Evolutionary conservation across 257 asterid genomes (phyloP), one percentile per base, ranked within the genome.

Genomic region (Lantana camara): DNA sequence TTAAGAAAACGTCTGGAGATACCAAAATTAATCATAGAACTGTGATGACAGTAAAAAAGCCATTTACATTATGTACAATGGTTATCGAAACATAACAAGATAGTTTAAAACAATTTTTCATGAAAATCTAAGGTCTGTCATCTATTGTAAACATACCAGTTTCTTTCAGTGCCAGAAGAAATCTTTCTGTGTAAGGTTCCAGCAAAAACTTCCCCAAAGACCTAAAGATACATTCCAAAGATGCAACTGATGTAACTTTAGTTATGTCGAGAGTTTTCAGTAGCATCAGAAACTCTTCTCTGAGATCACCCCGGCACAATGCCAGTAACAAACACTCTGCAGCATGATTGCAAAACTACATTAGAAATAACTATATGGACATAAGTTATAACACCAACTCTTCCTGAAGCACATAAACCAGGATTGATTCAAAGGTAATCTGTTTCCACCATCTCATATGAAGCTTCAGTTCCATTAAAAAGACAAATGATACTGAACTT

Each of bases 281-380:
- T 22, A 94, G 79, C 83, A 54, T 67, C 78, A 76, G 30, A 63
- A 80, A 61, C 77, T 84, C 93, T 63, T 82, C 69, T 67, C 66
- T 80, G 59, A 82, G 78, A 58, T 72, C 79, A 71, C 96, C 71
- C 66, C 86, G 84, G 19, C 84, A 72, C 76, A 94, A 73, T 8
- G 93, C 99, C 75, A 79, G 72, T 72, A 90, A 73, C 71, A 82
- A 71, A 59, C 70, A 70, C 76, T 84, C 98, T 91, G 94, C 84
- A 79, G 45, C 49, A 80, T 55, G 63, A 63, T 67, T 56, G 71
- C 42, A 57, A 62, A 40, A 27, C 51, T 45, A 66, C 9, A 53
- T 79, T 54, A 76, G 70, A 41, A 59, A 40, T 44, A 66, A 60
- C 51, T 38, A 35, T 30, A 30, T 59, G 44, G 35, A 11, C 48